Conservation (phyloP, 2,329 filamentous ascomycete species). For the Paecilomyces fulvus region DNA sequence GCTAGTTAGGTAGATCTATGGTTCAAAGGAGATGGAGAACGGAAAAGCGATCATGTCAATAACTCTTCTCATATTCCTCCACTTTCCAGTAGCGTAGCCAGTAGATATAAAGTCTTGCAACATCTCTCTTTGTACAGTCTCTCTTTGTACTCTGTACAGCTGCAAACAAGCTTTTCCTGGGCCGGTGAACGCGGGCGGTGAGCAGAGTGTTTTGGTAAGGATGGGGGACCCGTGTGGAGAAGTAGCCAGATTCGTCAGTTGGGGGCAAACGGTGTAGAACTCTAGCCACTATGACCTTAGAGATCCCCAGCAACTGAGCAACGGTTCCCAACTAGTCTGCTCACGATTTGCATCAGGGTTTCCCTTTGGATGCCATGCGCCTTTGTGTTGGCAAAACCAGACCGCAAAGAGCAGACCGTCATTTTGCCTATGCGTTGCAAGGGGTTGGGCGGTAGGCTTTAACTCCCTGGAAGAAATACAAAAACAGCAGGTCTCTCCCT, state of each 20-base stretch:
- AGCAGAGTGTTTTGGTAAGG: background rate
- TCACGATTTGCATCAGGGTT: background rate
- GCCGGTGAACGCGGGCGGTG: background rate
- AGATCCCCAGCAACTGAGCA: background rate
- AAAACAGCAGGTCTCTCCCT: background rate
- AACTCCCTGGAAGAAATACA: background rate
- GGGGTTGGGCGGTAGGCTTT: background rate
- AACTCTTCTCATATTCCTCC: background rate
- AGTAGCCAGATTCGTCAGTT: background rate
- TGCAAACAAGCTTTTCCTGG: too few species aligned
- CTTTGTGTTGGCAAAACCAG: background rate
- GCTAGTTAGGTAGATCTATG: constrained; percentile 14
- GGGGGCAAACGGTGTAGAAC: background rate
- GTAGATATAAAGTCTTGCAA: background rate
- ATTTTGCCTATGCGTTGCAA: background rate
- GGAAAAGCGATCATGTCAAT: constrained; percentile 4
- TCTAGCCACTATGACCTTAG: background rate
- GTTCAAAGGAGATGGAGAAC: constrained; percentile 6
- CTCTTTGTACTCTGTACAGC: too few species aligned
- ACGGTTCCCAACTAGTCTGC: background rate
- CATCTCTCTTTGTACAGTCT: too few species aligned
- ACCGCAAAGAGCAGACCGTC: background rate
- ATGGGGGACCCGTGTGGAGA: background rate
- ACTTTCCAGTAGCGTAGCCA: background rate
- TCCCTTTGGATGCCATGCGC: background rate